A percentile compares a stretch with the other conserved stretches of the same genome.
Evolutionary conservation across 1,284 basidiomycete species (phyloP).

Genomic region (Moniliophthora roreri): DNA sequence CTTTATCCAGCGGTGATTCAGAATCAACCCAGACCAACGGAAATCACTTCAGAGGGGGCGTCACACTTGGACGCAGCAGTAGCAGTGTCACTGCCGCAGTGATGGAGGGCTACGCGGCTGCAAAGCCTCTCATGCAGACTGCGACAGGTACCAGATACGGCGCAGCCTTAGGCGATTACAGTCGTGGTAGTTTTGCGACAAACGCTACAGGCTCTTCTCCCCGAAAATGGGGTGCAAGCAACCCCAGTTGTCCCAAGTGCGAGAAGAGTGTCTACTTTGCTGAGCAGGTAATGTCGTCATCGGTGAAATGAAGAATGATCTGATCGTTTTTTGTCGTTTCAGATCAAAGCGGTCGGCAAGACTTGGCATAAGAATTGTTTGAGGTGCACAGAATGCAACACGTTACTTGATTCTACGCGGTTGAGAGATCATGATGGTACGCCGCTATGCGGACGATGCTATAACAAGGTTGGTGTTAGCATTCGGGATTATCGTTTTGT

Average conservation of each 20-base stretch:
- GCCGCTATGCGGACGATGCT: slow-evolving; percentile 69
- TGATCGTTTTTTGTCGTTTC: neutral
- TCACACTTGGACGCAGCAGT: slow-evolving; percentile 11
- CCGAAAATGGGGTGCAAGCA: slow-evolving; percentile 41
- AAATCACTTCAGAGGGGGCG: neutral
- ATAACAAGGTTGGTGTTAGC: slow-evolving; percentile 58
- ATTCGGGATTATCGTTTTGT: neutral
- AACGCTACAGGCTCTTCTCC: slow-evolving; percentile 27
- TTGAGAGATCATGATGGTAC: slow-evolving; percentile 73
- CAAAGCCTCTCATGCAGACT: slow-evolving; percentile 34
- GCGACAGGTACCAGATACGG: slow-evolving; percentile 54
- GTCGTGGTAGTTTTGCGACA: slow-evolving; percentile 16
- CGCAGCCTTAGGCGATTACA: slow-evolving; percentile 35
- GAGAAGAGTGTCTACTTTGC: slow-evolving; percentile 63
- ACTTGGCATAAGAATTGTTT: slow-evolving; percentile 77
- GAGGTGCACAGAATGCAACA: slow-evolving; percentile 67
- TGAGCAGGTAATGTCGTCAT: slow-evolving; percentile 45
- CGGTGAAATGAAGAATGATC: neutral
- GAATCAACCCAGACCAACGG: slow-evolving; percentile 1
- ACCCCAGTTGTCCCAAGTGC: slow-evolving; percentile 57
- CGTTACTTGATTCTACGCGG: slow-evolving; percentile 63
- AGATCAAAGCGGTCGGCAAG: slow-evolving; percentile 76
- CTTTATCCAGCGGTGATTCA: neutral
- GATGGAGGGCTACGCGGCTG: slow-evolving; percentile 15
- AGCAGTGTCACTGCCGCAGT: slow-evolving; percentile 14